Evolutionary conservation across 331 rosid species (phyloP).

Genomic region (Acacia concinna): DNA sequence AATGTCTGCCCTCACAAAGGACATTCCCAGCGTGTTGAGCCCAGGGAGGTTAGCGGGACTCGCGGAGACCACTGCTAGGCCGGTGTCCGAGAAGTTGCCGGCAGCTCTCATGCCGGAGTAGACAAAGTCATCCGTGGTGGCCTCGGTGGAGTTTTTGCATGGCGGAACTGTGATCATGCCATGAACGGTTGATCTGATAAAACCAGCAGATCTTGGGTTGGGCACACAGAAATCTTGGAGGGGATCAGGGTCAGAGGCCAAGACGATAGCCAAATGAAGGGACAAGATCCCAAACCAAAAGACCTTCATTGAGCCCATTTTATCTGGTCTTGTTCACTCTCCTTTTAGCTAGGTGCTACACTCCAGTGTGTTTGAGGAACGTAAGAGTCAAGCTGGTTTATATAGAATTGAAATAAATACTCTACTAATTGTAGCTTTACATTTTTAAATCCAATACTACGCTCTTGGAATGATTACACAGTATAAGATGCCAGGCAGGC

Average conservation of each 20-base stretch:
- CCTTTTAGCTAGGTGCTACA: not conserved
- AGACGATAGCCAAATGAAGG: conserved; percentile 34
- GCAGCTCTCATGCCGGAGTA: conserved; percentile 55
- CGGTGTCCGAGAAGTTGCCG: conserved; percentile 64
- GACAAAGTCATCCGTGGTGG: conserved; percentile 61
- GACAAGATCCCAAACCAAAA: conserved; percentile 33
- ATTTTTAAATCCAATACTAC: not conserved
- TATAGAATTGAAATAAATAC: conserved; percentile 43
- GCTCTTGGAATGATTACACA: conserved; percentile 41
- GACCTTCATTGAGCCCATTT: conserved; percentile 43
- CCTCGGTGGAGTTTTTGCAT: conserved; percentile 81
- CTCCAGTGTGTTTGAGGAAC: not conserved
- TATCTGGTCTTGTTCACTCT: not conserved
- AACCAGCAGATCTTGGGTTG: conserved; percentile 42
- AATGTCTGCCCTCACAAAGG: conserved; percentile 72
- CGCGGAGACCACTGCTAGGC: conserved; percentile 61
- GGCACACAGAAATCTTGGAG: conserved; percentile 92
- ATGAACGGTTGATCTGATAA: conserved; percentile 37
- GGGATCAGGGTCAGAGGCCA: conserved; percentile 92
- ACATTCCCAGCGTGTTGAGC: conserved; percentile 85
- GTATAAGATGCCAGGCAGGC: conserved; percentile 23
- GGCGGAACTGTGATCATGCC: conserved; percentile 40
- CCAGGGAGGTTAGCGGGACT: conserved; percentile 68
- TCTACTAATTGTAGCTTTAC: not conserved
- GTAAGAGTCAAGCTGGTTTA: conserved; percentile 35